Evolutionary conservation across 225 moss, liverwort and hornwort genomes (phyloP), one percentile per base, ranked within the genome.

Genomic region (Pseudoscleropodium purum): DNA sequence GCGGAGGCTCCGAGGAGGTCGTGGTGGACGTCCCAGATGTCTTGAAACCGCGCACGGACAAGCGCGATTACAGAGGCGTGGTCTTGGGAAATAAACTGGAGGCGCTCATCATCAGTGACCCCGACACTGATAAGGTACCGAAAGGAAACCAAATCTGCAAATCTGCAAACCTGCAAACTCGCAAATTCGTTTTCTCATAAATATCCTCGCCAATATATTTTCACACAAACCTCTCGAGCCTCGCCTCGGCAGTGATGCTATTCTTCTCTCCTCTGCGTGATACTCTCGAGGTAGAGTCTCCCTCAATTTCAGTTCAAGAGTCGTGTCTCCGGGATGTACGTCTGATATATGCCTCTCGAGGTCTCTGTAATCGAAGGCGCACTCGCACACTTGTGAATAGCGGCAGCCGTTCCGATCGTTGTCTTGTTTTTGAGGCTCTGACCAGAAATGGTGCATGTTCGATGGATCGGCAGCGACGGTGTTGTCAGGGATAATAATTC

Each of bases 61-160:
- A 51, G 63, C 96, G 98, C 84, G 93, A 94, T 59, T 98, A 98
- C 83, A 88, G 95, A 49, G 93, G 94, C 82, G 87, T 96, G 59
- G 90, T 89, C 31, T 89, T 98, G 84, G 84, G 78, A 37, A 98
- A 98, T 91, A 92, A 64, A 74, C 74, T 98, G 91, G 93, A 97
- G 93, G 95, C 93, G 67, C 95, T 98, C 66, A 94, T 98, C 85
- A 92, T 98, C 90, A 98, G 97, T 86, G 98, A 98, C 92, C 91
- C 94, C 6, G 97, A 97, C 75, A 93, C 93, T 34, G 93, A 93
- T 79, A 93, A 93, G 93, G 93, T 92, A 89, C 21, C 61, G 5
- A n/a, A 37, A 51, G 36, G 19, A 47, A 43, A 68, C 41, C 54
- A 6, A 37, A 51, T 25, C 33, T 7, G 78, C 73, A 25, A 73